These are phyloP conservation scores for Posidonia oceanica DNA, from an alignment of 116 monocot species.

Conservation along the genomic window DNA sequence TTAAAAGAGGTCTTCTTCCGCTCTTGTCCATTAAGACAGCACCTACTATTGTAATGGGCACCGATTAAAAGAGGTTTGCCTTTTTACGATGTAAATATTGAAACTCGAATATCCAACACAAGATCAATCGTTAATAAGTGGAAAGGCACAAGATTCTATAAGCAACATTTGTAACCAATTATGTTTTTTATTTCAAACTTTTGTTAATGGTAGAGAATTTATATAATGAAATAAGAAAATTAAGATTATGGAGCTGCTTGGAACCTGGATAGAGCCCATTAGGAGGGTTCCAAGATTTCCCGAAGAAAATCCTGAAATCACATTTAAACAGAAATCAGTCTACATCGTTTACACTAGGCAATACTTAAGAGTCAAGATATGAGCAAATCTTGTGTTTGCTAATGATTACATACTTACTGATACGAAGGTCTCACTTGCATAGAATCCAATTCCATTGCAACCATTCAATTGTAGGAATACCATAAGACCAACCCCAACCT, in stretches of 20 bases:
- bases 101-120: too few relatives aligned
- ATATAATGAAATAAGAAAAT: not conserved
- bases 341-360: too few relatives aligned
- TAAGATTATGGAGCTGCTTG: not conserved
- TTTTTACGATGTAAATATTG: too few relatives aligned
- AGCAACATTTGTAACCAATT: too few relatives aligned
- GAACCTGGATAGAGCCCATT: conserved; percentile 13
- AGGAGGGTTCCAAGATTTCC: conserved; percentile 49
- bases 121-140: too few relatives aligned
- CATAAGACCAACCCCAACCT: conserved; percentile 69
- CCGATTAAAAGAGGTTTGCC: conserved; percentile 9
- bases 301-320: conserved; percentile 16
- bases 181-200: too few relatives aligned
- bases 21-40: conserved; percentile 65
- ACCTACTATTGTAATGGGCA: conserved; percentile 46
- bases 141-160: too few relatives aligned
- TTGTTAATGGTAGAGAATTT: too few relatives aligned
- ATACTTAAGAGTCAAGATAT: too few relatives aligned
- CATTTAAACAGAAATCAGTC: too few relatives aligned
- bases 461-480: conserved; percentile 67
- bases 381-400: too few relatives aligned
- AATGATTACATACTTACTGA: conserved; percentile 32
- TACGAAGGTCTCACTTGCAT: conserved; percentile 50
- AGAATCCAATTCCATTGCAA: conserved; percentile 53
- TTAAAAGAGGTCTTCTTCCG: conserved; percentile 53